phyloP scores from a whole-genome alignment of 306 rosid species.

The Aeschynomene evenia region DNA sequence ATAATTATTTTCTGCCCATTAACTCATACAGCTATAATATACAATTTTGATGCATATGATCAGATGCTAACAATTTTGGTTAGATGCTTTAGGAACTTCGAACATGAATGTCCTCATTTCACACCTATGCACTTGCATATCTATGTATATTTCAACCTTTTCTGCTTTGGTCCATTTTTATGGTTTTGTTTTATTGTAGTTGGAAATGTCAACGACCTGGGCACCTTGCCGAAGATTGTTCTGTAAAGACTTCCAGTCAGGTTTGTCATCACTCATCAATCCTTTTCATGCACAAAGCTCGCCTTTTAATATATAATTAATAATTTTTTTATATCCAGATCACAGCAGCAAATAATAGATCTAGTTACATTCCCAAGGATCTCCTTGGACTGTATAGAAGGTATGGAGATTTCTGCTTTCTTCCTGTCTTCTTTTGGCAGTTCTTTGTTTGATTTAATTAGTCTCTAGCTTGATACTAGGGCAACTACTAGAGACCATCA shows the following conservation, averaged over 20 bases:
- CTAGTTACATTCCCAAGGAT: slow-evolving; percentile 53
- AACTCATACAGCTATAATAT: background rate
- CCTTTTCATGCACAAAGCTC: slow-evolving; percentile 1
- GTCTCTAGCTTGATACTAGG: slow-evolving; percentile 15
- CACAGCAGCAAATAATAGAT: slow-evolving; percentile 36
- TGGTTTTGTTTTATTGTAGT: slow-evolving; percentile 47
- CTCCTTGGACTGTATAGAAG: slow-evolving; percentile 70
- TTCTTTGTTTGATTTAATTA: background rate
- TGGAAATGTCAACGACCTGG: slow-evolving; percentile 90
- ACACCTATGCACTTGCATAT: background rate
- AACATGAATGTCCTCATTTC: background rate
- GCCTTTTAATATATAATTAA: slow-evolving; percentile 11
- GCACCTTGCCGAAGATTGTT: slow-evolving; percentile 89
- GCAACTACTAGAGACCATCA: background rate
- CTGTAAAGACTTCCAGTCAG: slow-evolving; percentile 48
- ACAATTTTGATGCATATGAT: background rate
- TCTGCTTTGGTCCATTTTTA: slow-evolving; percentile 29
- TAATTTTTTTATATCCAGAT: slow-evolving; percentile 38
- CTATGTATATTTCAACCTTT: background rate
- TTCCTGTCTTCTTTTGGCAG: slow-evolving; percentile 12
- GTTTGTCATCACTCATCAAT: slow-evolving; percentile 36
- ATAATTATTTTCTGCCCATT: slow-evolving; percentile 27
- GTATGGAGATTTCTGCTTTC: slow-evolving; percentile 36
- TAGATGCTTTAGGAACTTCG: slow-evolving; percentile 21
- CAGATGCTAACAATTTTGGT: background rate